Evolutionary conservation across 164 flowering plant species (phyloP), one percentile per base, ranked within the genome.

Genomic region (Vitis rotundifolia): DNA sequence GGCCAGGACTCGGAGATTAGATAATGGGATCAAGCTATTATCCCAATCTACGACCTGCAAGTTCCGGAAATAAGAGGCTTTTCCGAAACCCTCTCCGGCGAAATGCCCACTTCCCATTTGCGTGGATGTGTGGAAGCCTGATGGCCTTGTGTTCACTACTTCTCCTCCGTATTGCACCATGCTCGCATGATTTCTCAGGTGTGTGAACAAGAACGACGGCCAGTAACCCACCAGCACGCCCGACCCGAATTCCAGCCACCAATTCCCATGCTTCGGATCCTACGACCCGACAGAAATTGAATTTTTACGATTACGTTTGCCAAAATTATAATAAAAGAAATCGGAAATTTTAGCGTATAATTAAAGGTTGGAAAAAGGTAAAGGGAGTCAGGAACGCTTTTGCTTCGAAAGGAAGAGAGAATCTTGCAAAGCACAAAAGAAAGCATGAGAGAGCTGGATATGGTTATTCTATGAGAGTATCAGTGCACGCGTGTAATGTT

Each of bases 61-160:
- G 56, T 87, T 89, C 11, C 91, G 26, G 52, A 89, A 82, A 78
- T 89, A 87, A 0, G 93, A 85, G 1, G 93, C 88, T 75, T 80
- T 85, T 18, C 88, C 90, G 53, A 87, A 88, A 0, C 93, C 93
- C 74, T 85, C 90, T 3, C 86, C 83, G 2, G 90, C 74, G 72
- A 88, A 88, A 75, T 88, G 93, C 3, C 93, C 93, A 19, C 90
- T 87, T 2, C 93, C 93, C 93, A 88, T 88, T 78, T 85, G 88
- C 1, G 93, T 88, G 5, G 81, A 58, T 0, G 87, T 81, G 81
- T 84, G 87, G 18, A 52, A 75, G 10, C 85, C 87, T 2, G 71
- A 59, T 1, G 81, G 52, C 26, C 73, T 65, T 2, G 78, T 77
- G 49, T 86, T 84, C 37, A 86, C 87, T 3, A 81, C 67, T 62